A percentile compares a stretch with the other conserved stretches of the same genome.
These are phyloP conservation scores for Deinandra increscens DNA, from an alignment of 129 eudicot species.

Conservation along the genomic window DNA sequence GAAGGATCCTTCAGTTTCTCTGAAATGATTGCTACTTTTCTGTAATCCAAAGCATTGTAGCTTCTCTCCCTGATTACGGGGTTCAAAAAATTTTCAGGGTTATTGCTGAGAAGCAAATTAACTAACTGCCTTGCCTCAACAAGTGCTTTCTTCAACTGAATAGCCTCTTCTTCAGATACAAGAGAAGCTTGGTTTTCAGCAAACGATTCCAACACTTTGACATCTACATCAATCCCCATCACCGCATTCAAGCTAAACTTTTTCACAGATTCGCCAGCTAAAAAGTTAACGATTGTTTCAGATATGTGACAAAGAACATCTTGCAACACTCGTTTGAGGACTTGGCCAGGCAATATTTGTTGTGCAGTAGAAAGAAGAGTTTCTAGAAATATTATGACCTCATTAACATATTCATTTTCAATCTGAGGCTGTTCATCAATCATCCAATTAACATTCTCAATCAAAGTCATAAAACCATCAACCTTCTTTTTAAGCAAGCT, in stretches of 20 bases:
- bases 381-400: constrained; percentile 87
- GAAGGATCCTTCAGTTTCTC: constrained; percentile 92
- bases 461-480: constrained; percentile 78
- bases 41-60: constrained; percentile 81
- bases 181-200: constrained; percentile 88
- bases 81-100: constrained; percentile 88
- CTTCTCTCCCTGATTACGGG: constrained; percentile 96
- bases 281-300: constrained; percentile 70
- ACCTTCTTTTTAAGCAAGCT: constrained; percentile 94
- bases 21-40: constrained; percentile 78
- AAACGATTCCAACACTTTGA: constrained; percentile 77
- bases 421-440: constrained; percentile 78
- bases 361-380: constrained; percentile 93
- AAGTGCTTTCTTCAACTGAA: constrained; percentile 66
- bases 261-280: constrained; percentile 81
- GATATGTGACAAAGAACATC: constrained; percentile 92
- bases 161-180: constrained; percentile 66
- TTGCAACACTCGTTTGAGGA: constrained; percentile 75
- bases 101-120: constrained; percentile 86
- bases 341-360: constrained; percentile 84
- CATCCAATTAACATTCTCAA: constrained; percentile 96
- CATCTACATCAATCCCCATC: constrained; percentile 87
- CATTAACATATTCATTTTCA: constrained; percentile 93
- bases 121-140: constrained; percentile 81
- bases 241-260: constrained; percentile 80